Base-by-base conservation (phyloP, 2,329 filamentous ascomycete species). In the Neofusicoccum parvum region DNA sequence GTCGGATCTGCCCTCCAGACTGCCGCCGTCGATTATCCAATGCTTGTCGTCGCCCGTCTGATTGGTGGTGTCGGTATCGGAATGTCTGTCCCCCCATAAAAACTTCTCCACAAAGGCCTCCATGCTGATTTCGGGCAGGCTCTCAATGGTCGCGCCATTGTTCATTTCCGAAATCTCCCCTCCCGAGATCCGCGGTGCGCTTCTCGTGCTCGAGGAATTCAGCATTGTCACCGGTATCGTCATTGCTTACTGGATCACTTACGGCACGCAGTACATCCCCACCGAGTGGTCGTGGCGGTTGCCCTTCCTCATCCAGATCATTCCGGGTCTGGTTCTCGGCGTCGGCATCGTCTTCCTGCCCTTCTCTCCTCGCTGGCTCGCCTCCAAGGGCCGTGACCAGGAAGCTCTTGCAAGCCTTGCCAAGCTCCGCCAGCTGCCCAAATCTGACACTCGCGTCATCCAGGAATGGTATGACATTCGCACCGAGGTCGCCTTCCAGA, bases 351-450 rank as follows among this genome's bases (percentile, higher is more conserved):
- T 75, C 27, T 78, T 83, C 67, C 76, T 86, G 46, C 86, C 86
- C 0, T 86, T 83, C 69, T 86, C 85, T 0, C 85, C 85, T 0
- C 78, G 85, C 36, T 87, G 85, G 80, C 79, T 87, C 0, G 80
- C 79, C 7, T 79, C 78, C 5, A 79, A 81, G 58, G 79, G 78
- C 10, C 79, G 81, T 2, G 76, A 85, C 37, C 75, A 82, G 4
- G 84, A 86, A 64, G 80, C 82, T 0, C 74, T 86, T 5, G 66
- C 76, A 7, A 80, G 77, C n/a, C 74, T 87, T 0, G 74, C 75
- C 5, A 82, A 79, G 67, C 75, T 88, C 7, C 82, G 86, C 11
- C 78, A 79, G 37, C 74, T 87, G 2, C 82, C 84, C 0, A 67
- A 73, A 0, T 79, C 76, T 1, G 85, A 88, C 67, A 70, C 76